phyloP scores from a whole-genome alignment of 495 filamentous ascomycete species.

The Pyronema domesticum region DNA sequence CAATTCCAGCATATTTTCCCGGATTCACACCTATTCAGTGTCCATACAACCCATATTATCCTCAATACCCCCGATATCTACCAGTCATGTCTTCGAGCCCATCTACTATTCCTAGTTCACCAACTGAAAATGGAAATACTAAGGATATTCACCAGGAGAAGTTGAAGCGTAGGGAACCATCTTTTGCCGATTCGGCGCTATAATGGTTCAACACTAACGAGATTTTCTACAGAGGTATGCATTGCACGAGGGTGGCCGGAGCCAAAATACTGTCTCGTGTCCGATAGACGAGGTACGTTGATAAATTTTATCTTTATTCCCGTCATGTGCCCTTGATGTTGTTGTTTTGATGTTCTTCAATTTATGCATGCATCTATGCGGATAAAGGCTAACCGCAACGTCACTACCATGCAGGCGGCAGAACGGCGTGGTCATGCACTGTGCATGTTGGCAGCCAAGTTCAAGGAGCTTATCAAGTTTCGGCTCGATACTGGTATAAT shows the following conservation, averaged over 20 bases:
- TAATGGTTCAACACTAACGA: not conserved
- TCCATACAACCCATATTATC: not conserved
- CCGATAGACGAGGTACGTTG: conserved; percentile 3
- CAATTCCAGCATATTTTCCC: not conserved
- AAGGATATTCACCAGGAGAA: too few relatives aligned
- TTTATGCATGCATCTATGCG: not conserved
- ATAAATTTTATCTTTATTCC: not conserved
- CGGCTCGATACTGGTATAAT: conserved; percentile 1
- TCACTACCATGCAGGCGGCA: not conserved
- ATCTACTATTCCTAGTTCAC: not conserved
- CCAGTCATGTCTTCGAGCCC: not conserved
- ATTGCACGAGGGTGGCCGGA: not conserved
- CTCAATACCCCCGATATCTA: not conserved
- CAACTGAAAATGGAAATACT: not conserved
- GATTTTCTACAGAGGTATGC: not conserved
- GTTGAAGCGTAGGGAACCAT: too few relatives aligned
- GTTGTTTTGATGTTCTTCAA: not conserved
- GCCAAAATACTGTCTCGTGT: not conserved
- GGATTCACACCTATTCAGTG: not conserved
- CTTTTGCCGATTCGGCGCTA: not conserved
- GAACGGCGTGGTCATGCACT: conserved; percentile 1
- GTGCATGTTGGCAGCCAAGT: not conserved
- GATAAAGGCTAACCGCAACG: conserved; percentile 2
- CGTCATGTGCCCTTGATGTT: not conserved
- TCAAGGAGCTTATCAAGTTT: not conserved